Evolutionary conservation across 2,329 filamentous ascomycete species (phyloP).

Genomic region (Alternaria viburni): DNA sequence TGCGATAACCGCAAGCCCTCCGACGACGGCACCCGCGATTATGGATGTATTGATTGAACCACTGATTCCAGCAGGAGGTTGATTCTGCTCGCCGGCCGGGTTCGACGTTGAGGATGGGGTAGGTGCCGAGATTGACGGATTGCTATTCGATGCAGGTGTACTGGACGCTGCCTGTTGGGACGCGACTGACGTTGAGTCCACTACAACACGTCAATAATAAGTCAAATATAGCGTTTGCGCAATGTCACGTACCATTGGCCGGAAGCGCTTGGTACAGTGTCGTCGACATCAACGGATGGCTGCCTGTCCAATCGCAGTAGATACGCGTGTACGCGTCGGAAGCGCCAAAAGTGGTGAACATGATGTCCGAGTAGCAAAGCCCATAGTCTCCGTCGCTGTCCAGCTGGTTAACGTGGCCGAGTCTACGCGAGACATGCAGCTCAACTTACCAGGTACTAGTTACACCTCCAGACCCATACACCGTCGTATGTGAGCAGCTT

Average conservation of each 20-base stretch:
- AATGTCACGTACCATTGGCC: background rate
- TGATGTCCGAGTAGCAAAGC: conserved; percentile 1
- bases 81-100: background rate
- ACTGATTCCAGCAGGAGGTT: background rate
- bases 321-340: background rate
- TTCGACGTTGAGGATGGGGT: background rate
- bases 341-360: background rate
- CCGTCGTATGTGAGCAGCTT: background rate
- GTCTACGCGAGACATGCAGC: too few species aligned
- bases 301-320: conserved; percentile 5
- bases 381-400: background rate
- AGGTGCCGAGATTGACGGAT: background rate
- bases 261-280: background rate
- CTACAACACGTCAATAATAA: background rate
- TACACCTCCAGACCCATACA: background rate
- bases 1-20: conserved; percentile 2
- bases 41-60: background rate
- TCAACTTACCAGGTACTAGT: conserved; percentile 2
- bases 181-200: background rate
- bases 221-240: too few species aligned
- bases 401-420: background rate
- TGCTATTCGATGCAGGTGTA: background rate
- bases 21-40: background rate
- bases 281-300: background rate
- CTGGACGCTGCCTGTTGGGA: background rate